phyloP scores from a whole-genome alignment of 2,329 filamentous ascomycete genomes.

The Penicillium hesseltinei region DNA sequence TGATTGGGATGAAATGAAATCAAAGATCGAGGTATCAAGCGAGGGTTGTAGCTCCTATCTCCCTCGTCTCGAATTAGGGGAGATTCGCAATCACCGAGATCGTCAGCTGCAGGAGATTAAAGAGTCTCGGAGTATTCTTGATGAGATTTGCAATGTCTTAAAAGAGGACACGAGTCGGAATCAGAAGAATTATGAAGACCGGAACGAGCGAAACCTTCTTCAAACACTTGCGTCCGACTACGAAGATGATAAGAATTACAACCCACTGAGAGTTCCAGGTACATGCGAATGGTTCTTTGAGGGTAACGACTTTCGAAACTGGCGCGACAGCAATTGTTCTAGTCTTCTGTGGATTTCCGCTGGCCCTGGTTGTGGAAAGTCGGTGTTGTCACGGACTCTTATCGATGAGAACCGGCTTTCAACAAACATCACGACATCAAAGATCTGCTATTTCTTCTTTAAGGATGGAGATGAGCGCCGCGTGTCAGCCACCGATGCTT shows the following conservation, averaged over 20 bases:
- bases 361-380: neutral
- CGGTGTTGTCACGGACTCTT: neutral
- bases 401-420: neutral
- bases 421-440: neutral
- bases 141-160: neutral
- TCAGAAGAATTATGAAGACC: neutral
- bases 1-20: neutral
- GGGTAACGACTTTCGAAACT: neutral
- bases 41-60: neutral
- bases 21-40: neutral
- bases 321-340: neutral
- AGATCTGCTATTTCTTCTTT: neutral
- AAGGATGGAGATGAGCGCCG: neutral
- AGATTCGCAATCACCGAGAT: neutral
- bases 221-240: constrained; percentile 25
- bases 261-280: constrained; percentile 25
- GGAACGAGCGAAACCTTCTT: constrained; percentile 12
- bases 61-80: too few species aligned
- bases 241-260: constrained; percentile 30
- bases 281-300: constrained; percentile 39
- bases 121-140: neutral
- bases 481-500: neutral
- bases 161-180: neutral
- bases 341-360: neutral
- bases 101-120: neutral